These are phyloP conservation scores for Blastocystis sp. DNA, from an alignment of 352 stramenopile species.

Conservation along the genomic window DNA sequence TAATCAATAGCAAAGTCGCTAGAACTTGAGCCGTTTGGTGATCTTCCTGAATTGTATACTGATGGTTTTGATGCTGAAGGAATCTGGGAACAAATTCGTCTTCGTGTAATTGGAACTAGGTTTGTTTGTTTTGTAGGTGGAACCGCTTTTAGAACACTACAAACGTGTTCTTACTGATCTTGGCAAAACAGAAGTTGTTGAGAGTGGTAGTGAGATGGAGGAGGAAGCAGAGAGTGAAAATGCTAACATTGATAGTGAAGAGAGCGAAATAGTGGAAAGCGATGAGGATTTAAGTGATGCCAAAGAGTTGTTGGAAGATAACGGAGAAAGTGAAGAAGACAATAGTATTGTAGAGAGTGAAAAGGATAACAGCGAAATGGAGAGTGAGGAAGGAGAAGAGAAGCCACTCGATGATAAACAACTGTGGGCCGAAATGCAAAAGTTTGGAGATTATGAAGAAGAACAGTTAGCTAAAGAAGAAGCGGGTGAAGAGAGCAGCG, in stretches of 20 bases:
- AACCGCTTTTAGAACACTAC: slow-evolving; percentile 24
- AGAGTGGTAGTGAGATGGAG: neutral
- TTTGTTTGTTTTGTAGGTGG: neutral
- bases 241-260: slow-evolving; percentile 50
- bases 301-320: slow-evolving; percentile 52
- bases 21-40: slow-evolving; percentile 14
- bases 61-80: slow-evolving; percentile 56
- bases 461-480: neutral
- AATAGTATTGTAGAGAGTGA: too few species aligned
- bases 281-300: slow-evolving; percentile 25
- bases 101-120: neutral
- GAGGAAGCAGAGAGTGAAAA: neutral
- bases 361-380: neutral
- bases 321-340: slow-evolving; percentile 60
- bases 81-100: slow-evolving; percentile 25
- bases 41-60: slow-evolving; percentile 22
- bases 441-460: slow-evolving; percentile 11
- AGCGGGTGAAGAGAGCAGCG: slow-evolving; percentile 64
- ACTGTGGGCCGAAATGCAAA: slow-evolving; percentile 15
- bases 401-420: slow-evolving; percentile 30
- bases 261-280: neutral
- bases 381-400: slow-evolving; percentile 51
- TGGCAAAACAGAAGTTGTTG: neutral
- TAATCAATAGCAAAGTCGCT: neutral
- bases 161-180: slow-evolving; percentile 1